Conservation (phyloP, 768 basidiomycete species). For the Lactarius deliciosus region DNA sequence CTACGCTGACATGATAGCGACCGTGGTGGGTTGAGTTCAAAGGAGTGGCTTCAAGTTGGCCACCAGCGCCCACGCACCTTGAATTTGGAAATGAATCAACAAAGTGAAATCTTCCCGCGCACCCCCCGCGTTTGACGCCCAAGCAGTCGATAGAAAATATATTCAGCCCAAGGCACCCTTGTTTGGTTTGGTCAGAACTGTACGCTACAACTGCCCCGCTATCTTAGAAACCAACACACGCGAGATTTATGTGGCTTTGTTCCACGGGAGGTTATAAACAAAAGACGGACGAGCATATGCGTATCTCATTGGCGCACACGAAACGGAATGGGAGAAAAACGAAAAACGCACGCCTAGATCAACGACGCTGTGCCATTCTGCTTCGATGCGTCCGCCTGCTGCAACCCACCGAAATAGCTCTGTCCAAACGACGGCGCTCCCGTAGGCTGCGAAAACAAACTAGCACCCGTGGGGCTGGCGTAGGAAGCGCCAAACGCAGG, state of each 20-base stretch:
- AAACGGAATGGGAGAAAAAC: neutral
- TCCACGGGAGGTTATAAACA: neutral
- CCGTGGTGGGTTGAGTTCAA: neutral
- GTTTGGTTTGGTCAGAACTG: neutral
- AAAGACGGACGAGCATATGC: neutral
- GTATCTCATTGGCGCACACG: neutral
- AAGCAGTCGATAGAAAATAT: neutral
- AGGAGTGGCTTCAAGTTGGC: neutral
- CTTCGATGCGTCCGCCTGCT: constrained; percentile 30
- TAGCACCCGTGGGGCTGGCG: constrained; percentile 13
- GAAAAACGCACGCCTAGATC: constrained; percentile 40
- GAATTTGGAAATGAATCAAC: constrained; percentile 1
- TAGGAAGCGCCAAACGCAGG: constrained; percentile 29
- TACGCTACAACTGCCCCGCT: neutral
- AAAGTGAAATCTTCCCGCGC: constrained; percentile 15
- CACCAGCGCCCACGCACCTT: neutral
- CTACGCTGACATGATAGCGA: constrained; percentile 19
- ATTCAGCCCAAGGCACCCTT: neutral
- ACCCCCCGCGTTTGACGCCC: neutral
- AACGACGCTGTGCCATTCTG: constrained; percentile 48
- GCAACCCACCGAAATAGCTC: constrained; percentile 26
- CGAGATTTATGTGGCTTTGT: neutral
- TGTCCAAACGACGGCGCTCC: constrained; percentile 30
- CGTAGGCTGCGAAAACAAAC: constrained; percentile 27
- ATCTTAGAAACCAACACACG: neutral